Base-by-base conservation (phyloP, 768 basidiomycete species). In the Termitomyces sp. region DNA sequence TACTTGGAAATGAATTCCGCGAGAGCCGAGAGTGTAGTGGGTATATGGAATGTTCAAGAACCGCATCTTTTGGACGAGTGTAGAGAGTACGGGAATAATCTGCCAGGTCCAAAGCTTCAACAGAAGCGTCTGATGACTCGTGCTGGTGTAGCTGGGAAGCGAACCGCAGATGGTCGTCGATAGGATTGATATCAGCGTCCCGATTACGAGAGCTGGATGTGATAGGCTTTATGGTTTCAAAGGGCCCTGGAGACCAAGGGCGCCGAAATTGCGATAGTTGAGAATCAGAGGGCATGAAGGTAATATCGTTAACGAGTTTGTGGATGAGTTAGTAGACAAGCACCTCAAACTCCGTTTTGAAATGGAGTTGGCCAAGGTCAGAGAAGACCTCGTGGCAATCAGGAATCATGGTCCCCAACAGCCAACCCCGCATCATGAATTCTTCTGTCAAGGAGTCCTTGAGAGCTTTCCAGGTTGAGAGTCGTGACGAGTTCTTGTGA, bases 21-120 rank as follows among this genome's bases (percentile, higher is more conserved):
- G 68, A 63, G 16, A 68, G 64, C 9, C 69, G 68, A 20, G 63
- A 33, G 5, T 13, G 13, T 15, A 15, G 13, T 3, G 11, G 33
- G 33, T 35, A 35, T 5, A 15, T 5, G 13, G 33, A 35, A 38
- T 66, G 48, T 69, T 68, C 11, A 70, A 72, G 55, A 71, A 72
- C 27, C 66, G 68, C 2, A 60, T 72, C 70, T 45, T 68, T 60
- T 43, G 69, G 68, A 56, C 74, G 67, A 32, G 69, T 50, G 38
- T 73, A 69, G 22, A 86, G 73, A 18, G 81, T 81, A 56, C 66
- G 70, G 7, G 85, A 75, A 68, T 88, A 89, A 66, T 88, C 87
- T 31, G 86, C 86, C 22, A 89, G 75, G 68, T 89, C 87, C 52
- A 88, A 76, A 3, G 86, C 85, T 64, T 88, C 86, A 1, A 88